Percentiles rank a stretch among this genome's conserved stretches.
These are phyloP conservation scores for Pythium brachiatum DNA, from an alignment of 352 stramenopile species.

Conservation along the genomic window DNA sequence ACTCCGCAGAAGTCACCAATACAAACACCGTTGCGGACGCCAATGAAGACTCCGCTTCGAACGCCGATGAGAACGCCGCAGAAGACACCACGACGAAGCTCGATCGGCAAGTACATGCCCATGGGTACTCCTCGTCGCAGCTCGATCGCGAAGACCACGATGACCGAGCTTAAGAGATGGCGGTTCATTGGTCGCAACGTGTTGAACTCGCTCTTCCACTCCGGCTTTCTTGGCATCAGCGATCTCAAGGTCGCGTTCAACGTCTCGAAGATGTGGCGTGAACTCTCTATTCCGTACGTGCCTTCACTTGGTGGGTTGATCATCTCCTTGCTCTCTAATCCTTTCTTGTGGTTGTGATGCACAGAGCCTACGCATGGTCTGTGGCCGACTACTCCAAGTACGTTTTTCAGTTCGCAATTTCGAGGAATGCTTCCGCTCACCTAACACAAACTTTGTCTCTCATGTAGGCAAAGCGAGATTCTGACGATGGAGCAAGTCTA, in stretches of 20 bases:
- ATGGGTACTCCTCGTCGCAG: constrained; percentile 8
- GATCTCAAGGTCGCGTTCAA: constrained; percentile 24
- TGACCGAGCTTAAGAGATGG: constrained; percentile 20
- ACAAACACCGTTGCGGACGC: constrained; percentile 7
- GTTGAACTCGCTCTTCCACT: constrained; percentile 19
- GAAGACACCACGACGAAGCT: constrained; percentile 16
- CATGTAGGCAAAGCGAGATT: constrained; percentile 39
- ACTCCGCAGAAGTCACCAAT: background rate
- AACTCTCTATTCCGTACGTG: constrained; percentile 28
- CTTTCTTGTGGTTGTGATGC: background rate
- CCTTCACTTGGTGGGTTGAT: background rate
- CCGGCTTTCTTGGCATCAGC: constrained; percentile 15
- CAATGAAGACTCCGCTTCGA: background rate
- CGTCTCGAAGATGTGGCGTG: constrained; percentile 26
- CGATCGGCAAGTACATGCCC: constrained; percentile 6
- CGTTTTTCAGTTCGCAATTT: background rate
- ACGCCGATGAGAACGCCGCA: constrained; percentile 12
- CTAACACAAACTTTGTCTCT: constrained; percentile 5
- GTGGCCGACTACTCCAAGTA: constrained; percentile 32
- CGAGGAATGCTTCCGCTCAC: constrained; percentile 4
- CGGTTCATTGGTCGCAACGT: constrained; percentile 13
- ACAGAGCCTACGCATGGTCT: constrained; percentile 28
- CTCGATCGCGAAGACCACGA: constrained; percentile 4
- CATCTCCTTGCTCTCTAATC: background rate
- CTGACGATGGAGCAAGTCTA: constrained; percentile 50